These are phyloP conservation scores for Mucor plumbeus DNA, from an alignment of 371 early-diverging fungal genomes.

Conservation along the genomic window DNA sequence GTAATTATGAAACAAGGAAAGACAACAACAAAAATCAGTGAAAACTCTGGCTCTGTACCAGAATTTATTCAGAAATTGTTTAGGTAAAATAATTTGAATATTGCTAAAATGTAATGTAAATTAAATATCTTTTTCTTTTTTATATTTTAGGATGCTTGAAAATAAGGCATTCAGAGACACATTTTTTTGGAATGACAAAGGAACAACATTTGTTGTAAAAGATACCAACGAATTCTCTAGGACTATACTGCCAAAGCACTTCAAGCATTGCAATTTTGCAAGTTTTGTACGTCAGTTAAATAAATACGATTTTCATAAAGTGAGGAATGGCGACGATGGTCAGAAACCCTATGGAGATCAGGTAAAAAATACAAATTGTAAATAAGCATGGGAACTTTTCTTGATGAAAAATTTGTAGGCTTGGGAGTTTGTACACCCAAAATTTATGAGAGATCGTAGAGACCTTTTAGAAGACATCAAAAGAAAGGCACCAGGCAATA, in stretches of 20 bases:
- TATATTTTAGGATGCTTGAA: slow-evolving; percentile 61
- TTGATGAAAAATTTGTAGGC: slow-evolving; percentile 45
- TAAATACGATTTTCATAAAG: slow-evolving; percentile 96
- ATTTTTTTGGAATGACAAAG: slow-evolving; percentile 78
- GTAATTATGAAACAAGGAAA: slow-evolving; percentile 17
- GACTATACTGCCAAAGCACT: slow-evolving; percentile 79
- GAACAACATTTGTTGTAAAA: slow-evolving; percentile 84
- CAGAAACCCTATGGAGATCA: slow-evolving; percentile 67
- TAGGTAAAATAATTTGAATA: slow-evolving; percentile 28
- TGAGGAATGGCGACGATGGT: slow-evolving; percentile 63
- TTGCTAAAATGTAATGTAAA: background rate
- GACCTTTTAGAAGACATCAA: slow-evolving; percentile 70
- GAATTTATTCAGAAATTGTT: slow-evolving; percentile 56
- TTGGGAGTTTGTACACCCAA: slow-evolving; percentile 83
- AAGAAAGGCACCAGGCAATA: slow-evolving; percentile 50
- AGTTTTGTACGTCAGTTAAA: slow-evolving; percentile 96
- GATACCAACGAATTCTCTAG: slow-evolving; percentile 78
- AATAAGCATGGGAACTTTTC: background rate
- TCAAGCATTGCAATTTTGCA: slow-evolving; percentile 93
- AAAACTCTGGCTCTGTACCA: slow-evolving; percentile 35
- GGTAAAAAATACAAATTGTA: slow-evolving; percentile 29
- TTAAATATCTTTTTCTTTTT: background rate
- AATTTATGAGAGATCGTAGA: slow-evolving; percentile 67
- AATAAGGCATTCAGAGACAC: slow-evolving; percentile 67
- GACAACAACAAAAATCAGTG: slow-evolving; percentile 12